A percentile compares a stretch with the other conserved stretches of the same genome.
These are phyloP conservation scores for Penicillium vulpinum DNA, from an alignment of 2,329 filamentous ascomycete species.

Conservation along the genomic window DNA sequence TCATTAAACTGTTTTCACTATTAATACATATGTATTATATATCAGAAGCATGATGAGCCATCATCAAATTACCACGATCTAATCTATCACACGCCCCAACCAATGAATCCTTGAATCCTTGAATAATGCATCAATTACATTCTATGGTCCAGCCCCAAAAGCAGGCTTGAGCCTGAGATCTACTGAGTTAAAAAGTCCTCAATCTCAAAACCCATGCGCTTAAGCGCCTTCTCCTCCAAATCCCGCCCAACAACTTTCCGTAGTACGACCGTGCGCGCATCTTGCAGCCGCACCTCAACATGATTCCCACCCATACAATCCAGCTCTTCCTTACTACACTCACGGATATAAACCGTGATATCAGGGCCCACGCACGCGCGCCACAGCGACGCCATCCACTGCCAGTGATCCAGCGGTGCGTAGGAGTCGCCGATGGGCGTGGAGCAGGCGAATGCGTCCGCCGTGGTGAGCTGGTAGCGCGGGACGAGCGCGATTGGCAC, in stretches of 20 bases:
- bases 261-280: slow-evolving; percentile 54
- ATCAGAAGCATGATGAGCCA: neutral
- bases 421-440: slow-evolving; percentile 78
- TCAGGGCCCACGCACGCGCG: slow-evolving; percentile 81
- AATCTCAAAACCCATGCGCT: slow-evolving; percentile 82
- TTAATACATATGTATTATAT: neutral
- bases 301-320: slow-evolving; percentile 41
- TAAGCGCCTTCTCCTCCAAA: slow-evolving; percentile 68
- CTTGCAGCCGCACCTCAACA: slow-evolving; percentile 58
- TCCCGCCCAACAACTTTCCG: slow-evolving; percentile 44
- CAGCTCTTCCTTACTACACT: slow-evolving; percentile 44
- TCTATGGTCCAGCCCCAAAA: neutral
- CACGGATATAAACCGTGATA: slow-evolving; percentile 48
- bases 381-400: slow-evolving; percentile 96
- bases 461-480: slow-evolving; percentile 75
- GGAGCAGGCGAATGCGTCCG: slow-evolving; percentile 71
- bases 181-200: slow-evolving; percentile 63
- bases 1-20: neutral
- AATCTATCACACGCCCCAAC: neutral
- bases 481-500: slow-evolving; percentile 75
- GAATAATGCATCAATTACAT: slow-evolving; percentile 3
- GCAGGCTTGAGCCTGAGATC: neutral
- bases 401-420: slow-evolving; percentile 86
- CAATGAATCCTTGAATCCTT: neutral
- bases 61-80: slow-evolving; percentile 1